A percentile compares a stretch with the other conserved stretches of the same genome.
Evolutionary conservation across 345 rosid species (phyloP).

Genomic region (Clausena lansium): DNA sequence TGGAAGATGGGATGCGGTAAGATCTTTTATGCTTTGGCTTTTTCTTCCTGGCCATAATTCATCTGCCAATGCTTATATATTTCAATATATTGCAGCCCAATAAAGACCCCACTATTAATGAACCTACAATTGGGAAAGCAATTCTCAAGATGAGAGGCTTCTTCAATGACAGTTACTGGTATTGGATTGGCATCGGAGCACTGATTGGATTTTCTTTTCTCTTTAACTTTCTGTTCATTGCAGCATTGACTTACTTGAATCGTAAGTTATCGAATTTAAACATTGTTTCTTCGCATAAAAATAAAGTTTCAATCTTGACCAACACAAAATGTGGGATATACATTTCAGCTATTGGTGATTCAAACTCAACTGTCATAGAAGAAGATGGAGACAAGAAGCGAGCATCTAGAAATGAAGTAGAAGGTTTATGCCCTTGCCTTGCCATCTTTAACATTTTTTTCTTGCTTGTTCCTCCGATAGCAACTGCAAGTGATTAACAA

Average conservation of each 20-base stretch:
- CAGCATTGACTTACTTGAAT: slow-evolving; percentile 68
- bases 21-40: slow-evolving; percentile 12
- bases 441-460: neutral
- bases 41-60: slow-evolving; percentile 1
- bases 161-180: slow-evolving; percentile 63
- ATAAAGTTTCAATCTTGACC: slow-evolving; percentile 12
- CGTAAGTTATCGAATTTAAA: slow-evolving; percentile 47
- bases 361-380: slow-evolving; percentile 48
- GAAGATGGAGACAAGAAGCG: slow-evolving; percentile 35
- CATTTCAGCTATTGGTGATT: slow-evolving; percentile 56
- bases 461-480: neutral
- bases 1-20: slow-evolving; percentile 73
- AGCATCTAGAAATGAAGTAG: slow-evolving; percentile 15
- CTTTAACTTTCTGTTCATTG: slow-evolving; percentile 69
- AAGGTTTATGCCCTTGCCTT: slow-evolving; percentile 42
- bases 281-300: neutral
- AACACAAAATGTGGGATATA: neutral
- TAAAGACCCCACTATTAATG: slow-evolving; percentile 45
- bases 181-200: slow-evolving; percentile 80
- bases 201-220: slow-evolving; percentile 68
- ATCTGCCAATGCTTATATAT: slow-evolving; percentile 8
- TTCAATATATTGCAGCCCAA: slow-evolving; percentile 43
- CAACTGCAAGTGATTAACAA: neutral
- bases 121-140: slow-evolving; percentile 61
- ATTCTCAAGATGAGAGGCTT: slow-evolving; percentile 68